Percentiles rank a stretch among this genome's conserved stretches.
Conservation (phyloP, 2,329 filamentous ascomycete species). For the Cladosporium halotolerans region DNA sequence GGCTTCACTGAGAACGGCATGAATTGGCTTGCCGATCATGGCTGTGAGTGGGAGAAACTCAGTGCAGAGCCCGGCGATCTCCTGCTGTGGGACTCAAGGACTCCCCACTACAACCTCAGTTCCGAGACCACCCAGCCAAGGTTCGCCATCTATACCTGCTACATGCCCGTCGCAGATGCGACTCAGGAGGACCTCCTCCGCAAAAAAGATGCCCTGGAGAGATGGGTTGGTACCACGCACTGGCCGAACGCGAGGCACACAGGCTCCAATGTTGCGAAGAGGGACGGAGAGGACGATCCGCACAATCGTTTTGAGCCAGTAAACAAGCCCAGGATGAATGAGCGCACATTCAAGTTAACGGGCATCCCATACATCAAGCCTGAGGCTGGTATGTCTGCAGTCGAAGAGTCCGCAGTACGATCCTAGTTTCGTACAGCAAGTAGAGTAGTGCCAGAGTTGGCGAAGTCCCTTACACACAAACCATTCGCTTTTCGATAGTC, state of each 20-base stretch:
- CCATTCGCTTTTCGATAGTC: no score
- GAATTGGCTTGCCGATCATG: constrained; percentile 21
- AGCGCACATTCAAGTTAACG: constrained; percentile 41
- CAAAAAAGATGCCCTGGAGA: constrained; percentile 30
- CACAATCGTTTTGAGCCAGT: constrained; percentile 35
- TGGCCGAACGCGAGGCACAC: constrained; percentile 32
- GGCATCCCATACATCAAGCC: constrained; percentile 42
- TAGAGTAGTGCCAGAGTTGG: no score
- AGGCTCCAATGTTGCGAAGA: constrained; percentile 29
- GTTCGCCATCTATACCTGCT: constrained; percentile 32
- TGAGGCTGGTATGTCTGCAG: neutral
- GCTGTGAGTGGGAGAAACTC: constrained; percentile 22
- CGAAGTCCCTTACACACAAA: no score
- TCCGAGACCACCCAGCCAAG: constrained; percentile 25
- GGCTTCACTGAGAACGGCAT: constrained; percentile 30
- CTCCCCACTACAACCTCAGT: constrained; percentile 30
- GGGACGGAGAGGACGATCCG: constrained; percentile 27
- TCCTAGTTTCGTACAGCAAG: no score
- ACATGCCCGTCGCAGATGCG: constrained; percentile 32
- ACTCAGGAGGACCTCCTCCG: constrained; percentile 29
- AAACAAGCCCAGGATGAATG: constrained; percentile 35
- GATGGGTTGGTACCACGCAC: constrained; percentile 30
- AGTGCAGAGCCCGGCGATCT: constrained; percentile 24
- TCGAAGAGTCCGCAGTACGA: neutral
- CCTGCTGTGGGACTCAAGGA: constrained; percentile 22